Percentiles rank a stretch among this genome's conserved stretches.
Conservation (phyloP, 768 basidiomycete species). For the Daedaleopsis sinensis region DNA sequence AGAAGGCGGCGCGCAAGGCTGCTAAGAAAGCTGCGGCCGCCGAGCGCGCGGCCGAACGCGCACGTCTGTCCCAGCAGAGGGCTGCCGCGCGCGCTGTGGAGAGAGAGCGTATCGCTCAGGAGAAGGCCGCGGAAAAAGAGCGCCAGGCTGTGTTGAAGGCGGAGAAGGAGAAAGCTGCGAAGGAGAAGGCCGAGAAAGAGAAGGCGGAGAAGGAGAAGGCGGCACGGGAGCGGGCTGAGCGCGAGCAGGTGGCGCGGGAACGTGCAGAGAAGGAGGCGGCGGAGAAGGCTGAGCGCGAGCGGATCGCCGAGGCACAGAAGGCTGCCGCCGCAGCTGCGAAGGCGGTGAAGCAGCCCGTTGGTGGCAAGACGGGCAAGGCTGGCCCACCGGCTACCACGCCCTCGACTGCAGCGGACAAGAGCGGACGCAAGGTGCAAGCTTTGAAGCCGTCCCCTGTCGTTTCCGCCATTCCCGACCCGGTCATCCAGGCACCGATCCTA, state of each 20-base stretch:
- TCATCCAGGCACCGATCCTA: constrained; percentile 68
- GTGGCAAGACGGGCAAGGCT: constrained; percentile 20
- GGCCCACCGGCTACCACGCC: constrained; percentile 21
- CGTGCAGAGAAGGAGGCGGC: constrained; percentile 33
- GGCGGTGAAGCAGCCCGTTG: constrained; percentile 17
- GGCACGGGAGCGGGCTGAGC: constrained; percentile 41
- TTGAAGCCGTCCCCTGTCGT: constrained; percentile 28
- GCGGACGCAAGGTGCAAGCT: constrained; percentile 22
- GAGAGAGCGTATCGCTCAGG: constrained; percentile 52
- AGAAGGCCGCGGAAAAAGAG: constrained; percentile 60
- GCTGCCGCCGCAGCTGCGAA: constrained; percentile 36
- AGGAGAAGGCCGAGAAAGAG: constrained; percentile 40
- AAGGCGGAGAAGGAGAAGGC: constrained; percentile 41
- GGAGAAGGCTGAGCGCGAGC: constrained; percentile 34
- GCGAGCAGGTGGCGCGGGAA: constrained; percentile 37
- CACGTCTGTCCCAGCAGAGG: constrained; percentile 59
- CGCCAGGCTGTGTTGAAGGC: constrained; percentile 42
- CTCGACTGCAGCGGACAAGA: constrained; percentile 14
- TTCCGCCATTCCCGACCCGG: constrained; percentile 29
- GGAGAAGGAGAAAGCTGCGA: constrained; percentile 41
- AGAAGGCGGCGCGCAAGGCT: constrained; percentile 63
- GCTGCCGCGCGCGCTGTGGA: constrained; percentile 56
- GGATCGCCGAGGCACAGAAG: constrained; percentile 24
- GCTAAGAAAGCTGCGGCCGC: constrained; percentile 65
- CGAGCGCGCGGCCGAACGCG: constrained; percentile 64